A percentile compares a stretch with the other conserved stretches of the same genome.
Evolutionary conservation across 495 filamentous ascomycete species (phyloP).

Genomic region (Bacidia rubella): DNA sequence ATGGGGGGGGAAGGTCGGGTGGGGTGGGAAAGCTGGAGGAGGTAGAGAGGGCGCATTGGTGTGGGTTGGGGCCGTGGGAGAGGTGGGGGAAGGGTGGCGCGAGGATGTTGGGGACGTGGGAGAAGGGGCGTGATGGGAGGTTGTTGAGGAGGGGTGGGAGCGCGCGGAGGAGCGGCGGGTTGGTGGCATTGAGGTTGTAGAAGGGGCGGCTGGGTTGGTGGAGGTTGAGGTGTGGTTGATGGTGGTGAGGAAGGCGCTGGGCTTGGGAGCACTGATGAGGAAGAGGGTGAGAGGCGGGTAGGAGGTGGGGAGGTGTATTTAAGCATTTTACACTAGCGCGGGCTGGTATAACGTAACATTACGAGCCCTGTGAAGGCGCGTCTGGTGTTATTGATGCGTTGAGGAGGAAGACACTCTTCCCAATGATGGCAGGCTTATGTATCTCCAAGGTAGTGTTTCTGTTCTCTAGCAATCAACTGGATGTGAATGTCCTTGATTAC

Average conservation of each 20-base stretch:
- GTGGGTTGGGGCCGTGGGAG: not conserved
- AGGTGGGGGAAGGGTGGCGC: not conserved
- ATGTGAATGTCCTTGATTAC: no score
- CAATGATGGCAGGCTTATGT: no score
- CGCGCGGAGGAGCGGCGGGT: no score
- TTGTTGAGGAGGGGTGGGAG: not conserved
- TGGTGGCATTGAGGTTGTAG: no score
- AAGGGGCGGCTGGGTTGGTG: no score
- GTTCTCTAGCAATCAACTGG: no score
- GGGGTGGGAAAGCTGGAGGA: not conserved
- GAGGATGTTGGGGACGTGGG: not conserved
- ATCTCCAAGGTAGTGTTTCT: no score
- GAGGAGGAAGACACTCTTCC: no score
- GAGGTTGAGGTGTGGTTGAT: no score
- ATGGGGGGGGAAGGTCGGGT: conserved; percentile 43
- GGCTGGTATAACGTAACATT: not conserved
- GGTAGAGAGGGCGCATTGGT: not conserved
- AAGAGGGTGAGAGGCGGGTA: no score
- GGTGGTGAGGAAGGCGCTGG: no score
- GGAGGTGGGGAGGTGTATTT: not conserved
- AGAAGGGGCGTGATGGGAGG: not conserved
- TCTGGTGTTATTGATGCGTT: not conserved
- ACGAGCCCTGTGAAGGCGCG: not conserved
- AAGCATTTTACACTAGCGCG: not conserved
- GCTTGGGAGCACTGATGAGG: no score